Evolutionary conservation across 768 basidiomycete genomes (phyloP).

Genomic region (Boletus vermiculosoides): DNA sequence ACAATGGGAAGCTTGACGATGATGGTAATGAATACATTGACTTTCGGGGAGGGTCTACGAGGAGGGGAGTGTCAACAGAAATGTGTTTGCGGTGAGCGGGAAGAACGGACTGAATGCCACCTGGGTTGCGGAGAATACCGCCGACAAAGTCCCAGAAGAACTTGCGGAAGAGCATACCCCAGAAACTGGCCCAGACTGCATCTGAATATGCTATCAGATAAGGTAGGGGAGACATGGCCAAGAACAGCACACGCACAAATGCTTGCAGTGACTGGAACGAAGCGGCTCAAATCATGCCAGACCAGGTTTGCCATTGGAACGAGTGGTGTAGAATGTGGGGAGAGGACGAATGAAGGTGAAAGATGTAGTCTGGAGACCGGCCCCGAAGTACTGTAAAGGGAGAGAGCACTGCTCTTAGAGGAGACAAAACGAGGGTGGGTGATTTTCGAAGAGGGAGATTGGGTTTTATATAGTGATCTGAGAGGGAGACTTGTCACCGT

Average conservation of each 20-base stretch:
- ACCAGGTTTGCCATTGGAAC: conserved; percentile 71
- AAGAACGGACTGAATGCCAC: conserved; percentile 69
- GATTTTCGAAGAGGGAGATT: background rate
- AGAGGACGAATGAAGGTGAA: background rate
- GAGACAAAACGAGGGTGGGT: background rate
- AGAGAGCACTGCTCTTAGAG: background rate
- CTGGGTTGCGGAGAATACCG: conserved; percentile 73
- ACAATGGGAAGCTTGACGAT: conserved; percentile 79
- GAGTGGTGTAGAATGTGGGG: background rate
- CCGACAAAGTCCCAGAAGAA: conserved; percentile 97
- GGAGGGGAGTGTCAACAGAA: background rate
- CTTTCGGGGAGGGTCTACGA: conserved; percentile 56
- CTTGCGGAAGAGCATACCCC: conserved; percentile 82
- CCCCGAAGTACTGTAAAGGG: background rate
- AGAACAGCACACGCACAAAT: conserved; percentile 55
- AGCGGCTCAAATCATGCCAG: conserved; percentile 77
- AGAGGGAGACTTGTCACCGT: background rate
- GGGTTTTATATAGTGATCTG: background rate
- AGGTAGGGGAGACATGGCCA: background rate
- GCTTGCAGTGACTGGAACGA: conserved; percentile 64
- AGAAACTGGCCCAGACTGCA: conserved; percentile 78
- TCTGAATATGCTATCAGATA: conserved; percentile 42
- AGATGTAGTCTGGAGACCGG: conserved; percentile 21
- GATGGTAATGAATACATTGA: conserved; percentile 62
- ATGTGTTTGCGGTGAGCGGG: background rate